These are phyloP conservation scores for Metschnikowia hibisci DNA, from an alignment of 805 yeast species.

Conservation along the genomic window DNA sequence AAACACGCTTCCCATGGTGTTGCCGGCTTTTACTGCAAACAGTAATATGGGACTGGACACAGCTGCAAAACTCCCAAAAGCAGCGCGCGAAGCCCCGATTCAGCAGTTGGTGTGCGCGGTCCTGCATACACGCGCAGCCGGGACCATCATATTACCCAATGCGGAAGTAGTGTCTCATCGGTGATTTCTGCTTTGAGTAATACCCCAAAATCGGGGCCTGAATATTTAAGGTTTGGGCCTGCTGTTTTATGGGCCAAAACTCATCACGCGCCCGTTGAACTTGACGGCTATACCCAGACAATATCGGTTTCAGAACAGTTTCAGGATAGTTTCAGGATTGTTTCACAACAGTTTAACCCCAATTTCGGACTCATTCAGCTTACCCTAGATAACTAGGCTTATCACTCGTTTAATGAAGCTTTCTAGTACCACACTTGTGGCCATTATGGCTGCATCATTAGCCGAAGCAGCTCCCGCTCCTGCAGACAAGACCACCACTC, in stretches of 20 bases:
- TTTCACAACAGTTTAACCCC: too few relatives aligned
- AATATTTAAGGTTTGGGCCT: not conserved
- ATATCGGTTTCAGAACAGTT: too few relatives aligned
- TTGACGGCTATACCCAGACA: too few relatives aligned
- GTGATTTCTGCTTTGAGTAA: conserved; percentile 2
- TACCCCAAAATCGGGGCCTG: not conserved
- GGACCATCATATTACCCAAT: conserved; percentile 1
- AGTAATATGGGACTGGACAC: not conserved
- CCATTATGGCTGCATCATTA: conserved; percentile 25
- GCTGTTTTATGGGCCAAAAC: too few relatives aligned
- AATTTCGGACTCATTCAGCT: too few relatives aligned
- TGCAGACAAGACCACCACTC: conserved; percentile 9
- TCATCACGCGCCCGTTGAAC: too few relatives aligned
- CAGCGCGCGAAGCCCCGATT: not conserved
- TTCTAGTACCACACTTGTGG: conserved; percentile 27
- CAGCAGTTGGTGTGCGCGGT: not conserved
- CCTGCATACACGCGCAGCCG: conserved; percentile 2
- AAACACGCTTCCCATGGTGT: too few relatives aligned
- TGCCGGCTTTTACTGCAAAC: not conserved
- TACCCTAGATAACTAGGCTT: too few relatives aligned
- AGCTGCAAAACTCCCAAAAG: not conserved
- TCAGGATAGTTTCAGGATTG: too few relatives aligned
- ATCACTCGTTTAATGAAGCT: conserved; percentile 25
- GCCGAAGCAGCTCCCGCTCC: conserved; percentile 36
- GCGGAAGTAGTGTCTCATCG: not conserved